Percentiles rank a stretch among this genome's conserved stretches.
These are phyloP conservation scores for Thermothelomyces thermophilus DNA, from an alignment of 2,329 filamentous ascomycete species.

Conservation along the genomic window DNA sequence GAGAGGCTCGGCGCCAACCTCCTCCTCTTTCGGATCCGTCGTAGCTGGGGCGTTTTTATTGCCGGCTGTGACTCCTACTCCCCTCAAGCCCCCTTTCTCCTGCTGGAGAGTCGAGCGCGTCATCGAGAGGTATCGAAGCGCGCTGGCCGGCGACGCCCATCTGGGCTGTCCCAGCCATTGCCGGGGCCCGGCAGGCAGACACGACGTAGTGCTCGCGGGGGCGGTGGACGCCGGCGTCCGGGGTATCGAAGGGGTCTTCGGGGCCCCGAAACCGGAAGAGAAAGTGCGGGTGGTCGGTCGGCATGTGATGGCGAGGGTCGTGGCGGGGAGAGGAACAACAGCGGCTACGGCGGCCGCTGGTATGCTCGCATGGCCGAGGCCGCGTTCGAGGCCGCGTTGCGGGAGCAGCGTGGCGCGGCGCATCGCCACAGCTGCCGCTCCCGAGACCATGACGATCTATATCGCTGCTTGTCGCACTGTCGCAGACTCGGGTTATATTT, in stretches of 20 bases:
- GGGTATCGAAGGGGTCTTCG: slow-evolving; percentile 6
- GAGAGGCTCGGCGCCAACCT: slow-evolving; percentile 29
- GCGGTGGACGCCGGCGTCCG: slow-evolving; percentile 1
- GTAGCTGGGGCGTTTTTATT: slow-evolving; percentile 8
- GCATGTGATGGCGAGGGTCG: slow-evolving; percentile 1
- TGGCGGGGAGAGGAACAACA: slow-evolving; percentile 9
- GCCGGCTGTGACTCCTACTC: slow-evolving; percentile 7
- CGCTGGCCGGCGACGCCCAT: slow-evolving; percentile 19
- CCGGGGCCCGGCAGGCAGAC: slow-evolving; percentile 10
- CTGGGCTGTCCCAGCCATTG: slow-evolving; percentile 10
- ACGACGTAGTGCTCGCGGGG: slow-evolving; percentile 3
- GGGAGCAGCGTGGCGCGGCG: slow-evolving; percentile 44
- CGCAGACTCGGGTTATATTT: slow-evolving; percentile 8
- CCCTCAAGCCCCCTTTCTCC: slow-evolving; percentile 8
- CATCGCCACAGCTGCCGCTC: slow-evolving; percentile 32
- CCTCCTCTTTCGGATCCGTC: slow-evolving; percentile 24
- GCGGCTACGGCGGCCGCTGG: slow-evolving; percentile 16
- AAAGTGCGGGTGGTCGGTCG: slow-evolving; percentile 13
- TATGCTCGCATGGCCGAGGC: background rate
- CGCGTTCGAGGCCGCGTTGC: slow-evolving; percentile 35
- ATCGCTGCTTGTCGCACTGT: slow-evolving; percentile 8
- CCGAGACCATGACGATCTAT: slow-evolving; percentile 41
- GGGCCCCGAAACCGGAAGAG: slow-evolving; percentile 11
- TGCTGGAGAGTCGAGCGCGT: slow-evolving; percentile 19
- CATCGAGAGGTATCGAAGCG: slow-evolving; percentile 26